Evolutionary conservation across 495 filamentous ascomycete species (phyloP).

Genomic region (Daldinia concentrica): DNA sequence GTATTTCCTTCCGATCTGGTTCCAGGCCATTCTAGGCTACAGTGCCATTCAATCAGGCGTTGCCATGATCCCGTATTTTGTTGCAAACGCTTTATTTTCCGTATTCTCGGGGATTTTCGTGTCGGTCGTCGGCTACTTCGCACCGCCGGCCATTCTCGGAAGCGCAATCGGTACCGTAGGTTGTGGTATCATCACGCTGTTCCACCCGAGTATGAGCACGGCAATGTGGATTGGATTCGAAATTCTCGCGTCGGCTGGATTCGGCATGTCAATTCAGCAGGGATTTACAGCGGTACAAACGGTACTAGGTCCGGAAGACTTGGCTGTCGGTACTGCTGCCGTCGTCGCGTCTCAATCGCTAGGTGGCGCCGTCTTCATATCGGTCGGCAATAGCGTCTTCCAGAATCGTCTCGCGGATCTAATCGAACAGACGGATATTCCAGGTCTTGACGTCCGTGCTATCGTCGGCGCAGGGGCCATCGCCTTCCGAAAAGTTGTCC

Average conservation of each 20-base stretch:
- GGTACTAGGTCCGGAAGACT: slow-evolving; percentile 56
- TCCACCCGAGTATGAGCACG: slow-evolving; percentile 47
- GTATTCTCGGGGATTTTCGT: slow-evolving; percentile 64
- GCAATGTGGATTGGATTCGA: slow-evolving; percentile 71
- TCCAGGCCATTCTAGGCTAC: slow-evolving; percentile 78
- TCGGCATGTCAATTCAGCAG: slow-evolving; percentile 69
- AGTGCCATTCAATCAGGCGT: slow-evolving; percentile 73
- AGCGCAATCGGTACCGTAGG: slow-evolving; percentile 68
- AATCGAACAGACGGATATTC: slow-evolving; percentile 27
- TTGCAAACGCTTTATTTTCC: slow-evolving; percentile 65
- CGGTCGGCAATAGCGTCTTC: slow-evolving; percentile 60
- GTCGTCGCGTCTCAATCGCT: slow-evolving; percentile 68
- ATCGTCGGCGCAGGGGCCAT: slow-evolving; percentile 59
- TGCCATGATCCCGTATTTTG: slow-evolving; percentile 71
- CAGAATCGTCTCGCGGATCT: slow-evolving; percentile 32
- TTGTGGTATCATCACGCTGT: slow-evolving; percentile 70
- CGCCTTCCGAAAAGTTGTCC: slow-evolving; percentile 53
- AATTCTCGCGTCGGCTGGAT: slow-evolving; percentile 66
- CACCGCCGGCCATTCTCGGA: slow-evolving; percentile 69
- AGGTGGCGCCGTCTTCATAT: slow-evolving; percentile 67
- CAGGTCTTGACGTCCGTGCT: slow-evolving; percentile 43
- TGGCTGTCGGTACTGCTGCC: slow-evolving; percentile 64
- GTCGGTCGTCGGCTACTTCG: slow-evolving; percentile 66
- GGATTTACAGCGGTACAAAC: slow-evolving; percentile 63
- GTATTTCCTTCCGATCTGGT: slow-evolving; percentile 80